Evolutionary conservation across 805 yeast species (phyloP), one percentile per base, ranked within the genome.

Genomic region (Crinitomyces ghanaensis): DNA sequence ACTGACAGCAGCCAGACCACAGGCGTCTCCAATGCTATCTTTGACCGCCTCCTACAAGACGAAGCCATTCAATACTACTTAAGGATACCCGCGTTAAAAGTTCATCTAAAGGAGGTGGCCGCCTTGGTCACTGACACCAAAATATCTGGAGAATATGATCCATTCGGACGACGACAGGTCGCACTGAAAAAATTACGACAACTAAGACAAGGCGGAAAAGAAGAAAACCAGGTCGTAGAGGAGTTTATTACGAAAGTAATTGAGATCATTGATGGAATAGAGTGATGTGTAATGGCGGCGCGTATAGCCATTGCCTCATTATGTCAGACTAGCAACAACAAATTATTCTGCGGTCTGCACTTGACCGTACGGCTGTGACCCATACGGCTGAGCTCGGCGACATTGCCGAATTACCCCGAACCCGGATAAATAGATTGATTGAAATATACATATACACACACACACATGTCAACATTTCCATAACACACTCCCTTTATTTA

Each of bases 221-320:
- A 81, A 43, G 70, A 69, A 31, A 82, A 82, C 47, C 72, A 62
- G 40, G 54, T 75, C 16, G 72, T 82, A 3, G 86, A 80, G 50
- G 88, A 79, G 43, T 79, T 81, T 53, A 70, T 75, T 11, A 50
- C 50, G 28, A 43, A 66, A 23, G 56, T 70, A 4, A 40, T 67
- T 19, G 46, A 45, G n/a, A n/a, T n/a, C n/a, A n/a, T n/a, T n/a
- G n/a, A n/a, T n/a, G n/a, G n/a, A n/a, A n/a, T n/a, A n/a, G n/a
- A n/a, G n/a, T n/a, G n/a, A n/a, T n/a, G n/a, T n/a, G n/a, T n/a
- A n/a, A n/a, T n/a, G n/a, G n/a, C n/a, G n/a, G n/a, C n/a, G n/a
- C n/a, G n/a, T n/a, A n/a, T n/a, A n/a, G n/a, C n/a, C n/a, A n/a
- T n/a, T n/a, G n/a, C n/a, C n/a, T n/a, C n/a, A n/a, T n/a, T n/a